Evolutionary conservation across 148 eudicot species (phyloP).

Genomic region (Arctostaphylos glauca): DNA sequence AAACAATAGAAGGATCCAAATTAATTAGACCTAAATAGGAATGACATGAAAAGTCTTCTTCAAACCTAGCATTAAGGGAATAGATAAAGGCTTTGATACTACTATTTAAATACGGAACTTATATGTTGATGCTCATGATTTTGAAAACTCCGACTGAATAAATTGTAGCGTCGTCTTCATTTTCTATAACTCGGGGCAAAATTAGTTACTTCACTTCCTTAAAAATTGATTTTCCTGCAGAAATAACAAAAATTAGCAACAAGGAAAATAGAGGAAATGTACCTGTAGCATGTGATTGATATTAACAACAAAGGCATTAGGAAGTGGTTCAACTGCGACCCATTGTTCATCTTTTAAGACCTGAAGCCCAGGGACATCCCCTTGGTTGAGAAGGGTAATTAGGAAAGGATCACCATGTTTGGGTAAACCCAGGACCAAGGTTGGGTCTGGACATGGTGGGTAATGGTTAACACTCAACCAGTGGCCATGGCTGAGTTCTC

Average conservation of each 20-base stretch:
- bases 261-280: background rate
- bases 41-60: too few species aligned
- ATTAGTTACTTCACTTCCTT: background rate
- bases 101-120: too few species aligned
- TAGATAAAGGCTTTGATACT: too few species aligned
- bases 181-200: background rate
- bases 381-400: slow-evolving; percentile 18
- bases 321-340: slow-evolving; percentile 20
- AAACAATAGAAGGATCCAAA: too few species aligned
- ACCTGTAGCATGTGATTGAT: slow-evolving; percentile 16
- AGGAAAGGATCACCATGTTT: slow-evolving; percentile 20
- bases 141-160: too few species aligned
- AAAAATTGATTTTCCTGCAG: background rate
- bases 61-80: too few species aligned
- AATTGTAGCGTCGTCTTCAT: too few species aligned
- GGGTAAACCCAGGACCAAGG: slow-evolving; percentile 18
- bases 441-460: slow-evolving; percentile 32
- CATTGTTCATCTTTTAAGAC: slow-evolving; percentile 19
- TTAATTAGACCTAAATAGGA: too few species aligned
- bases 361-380: slow-evolving; percentile 16
- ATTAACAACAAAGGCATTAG: slow-evolving; percentile 14
- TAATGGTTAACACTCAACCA: slow-evolving; percentile 18
- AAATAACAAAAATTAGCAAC: background rate
- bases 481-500: background rate
- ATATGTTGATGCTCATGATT: too few species aligned